Conservation (phyloP, 139 green algal species). For the Chlamydomonas sphaeroides region DNA sequence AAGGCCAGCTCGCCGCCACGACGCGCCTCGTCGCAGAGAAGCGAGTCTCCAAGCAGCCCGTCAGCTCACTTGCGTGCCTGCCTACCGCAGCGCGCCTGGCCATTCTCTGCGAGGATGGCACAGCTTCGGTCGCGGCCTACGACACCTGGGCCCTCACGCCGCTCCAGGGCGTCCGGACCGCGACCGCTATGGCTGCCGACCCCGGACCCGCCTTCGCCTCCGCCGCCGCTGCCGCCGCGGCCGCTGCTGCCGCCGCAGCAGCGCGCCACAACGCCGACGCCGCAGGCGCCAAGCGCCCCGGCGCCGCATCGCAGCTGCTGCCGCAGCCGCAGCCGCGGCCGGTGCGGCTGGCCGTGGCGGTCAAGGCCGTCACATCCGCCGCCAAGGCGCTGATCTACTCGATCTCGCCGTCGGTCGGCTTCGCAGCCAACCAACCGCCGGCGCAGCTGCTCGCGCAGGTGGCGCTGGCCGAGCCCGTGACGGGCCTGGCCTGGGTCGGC, state of each 20-base stretch:
- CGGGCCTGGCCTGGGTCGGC: constrained; percentile 19
- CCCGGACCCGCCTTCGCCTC: neutral
- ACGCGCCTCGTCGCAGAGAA: constrained; percentile 38
- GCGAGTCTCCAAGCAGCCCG: constrained; percentile 35
- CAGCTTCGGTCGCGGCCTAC: constrained; percentile 50
- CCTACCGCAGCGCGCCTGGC: constrained; percentile 31
- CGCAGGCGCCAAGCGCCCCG: neutral
- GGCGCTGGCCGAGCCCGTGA: constrained; percentile 15
- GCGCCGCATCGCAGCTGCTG: neutral
- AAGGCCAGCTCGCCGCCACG: too few species aligned
- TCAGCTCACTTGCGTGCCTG: constrained; percentile 26
- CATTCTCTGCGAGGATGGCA: constrained; percentile 41
- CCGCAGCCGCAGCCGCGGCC: neutral
- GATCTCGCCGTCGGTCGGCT: neutral
- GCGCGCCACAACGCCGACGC: neutral
- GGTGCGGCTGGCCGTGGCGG: constrained; percentile 16
- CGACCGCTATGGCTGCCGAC: constrained; percentile 35
- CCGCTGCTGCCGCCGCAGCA: constrained; percentile 20
- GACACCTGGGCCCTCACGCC: constrained; percentile 28
- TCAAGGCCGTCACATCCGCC: neutral
- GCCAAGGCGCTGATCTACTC: constrained; percentile 38
- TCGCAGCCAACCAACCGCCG: constrained; percentile 5
- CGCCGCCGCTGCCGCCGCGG: constrained; percentile 13
- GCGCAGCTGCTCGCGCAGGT: constrained; percentile 44
- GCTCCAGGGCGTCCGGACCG: constrained; percentile 46